Evolutionary conservation across 2,329 filamentous ascomycete genomes (phyloP), one percentile per base, ranked within the genome.

Genomic region (Drechslera avenae): DNA sequence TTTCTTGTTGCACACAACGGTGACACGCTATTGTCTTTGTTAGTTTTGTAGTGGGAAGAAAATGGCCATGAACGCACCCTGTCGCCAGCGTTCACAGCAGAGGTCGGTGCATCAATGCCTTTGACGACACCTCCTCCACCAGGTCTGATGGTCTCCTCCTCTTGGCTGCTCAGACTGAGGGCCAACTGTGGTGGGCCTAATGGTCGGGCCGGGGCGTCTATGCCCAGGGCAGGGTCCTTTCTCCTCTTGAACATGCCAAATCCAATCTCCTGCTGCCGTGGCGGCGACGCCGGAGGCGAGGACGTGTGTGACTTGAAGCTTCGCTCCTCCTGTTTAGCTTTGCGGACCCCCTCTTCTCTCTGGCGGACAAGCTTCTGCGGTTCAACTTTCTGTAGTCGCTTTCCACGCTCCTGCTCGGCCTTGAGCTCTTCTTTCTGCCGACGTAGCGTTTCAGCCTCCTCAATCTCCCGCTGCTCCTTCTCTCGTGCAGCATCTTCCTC

Each of bases 1-100:
- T 10, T 84, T 83, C 49, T 88, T 85, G 59, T 84, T 82, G 74
- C 85, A 95, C 57, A 87, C 83, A 31, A 97, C 84, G 28, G 84
- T 79, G 14, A 96, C 89, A 60, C 83, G 83, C 82, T 88, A 32
- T 18, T n/a, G 16, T 10, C 10, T 7, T 13, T 34, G 53, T 72
- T 60, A 71, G 41, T 56, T 31, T 39, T 13, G n/a, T 8, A 17
- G 31, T 39, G 13, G 14, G 21, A 8, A 1, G 8, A 2, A 34
- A 21, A 5, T 34, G 13, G 17, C n/a, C 6, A 34, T 23, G 17
- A 18, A 60, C 85, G 79, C 74, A 89, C 86, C 62, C 91, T 81
- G 67, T 92, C 89, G 37, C 86, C 87, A 54, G 88, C 84, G 75
- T 95, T 95, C 51, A 88, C 87, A 12, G 90, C 90, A 46, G 90